Evolutionary conservation across 2,329 filamentous ascomycete species (phyloP).

Genomic region (Dactylellina drechsleri): DNA sequence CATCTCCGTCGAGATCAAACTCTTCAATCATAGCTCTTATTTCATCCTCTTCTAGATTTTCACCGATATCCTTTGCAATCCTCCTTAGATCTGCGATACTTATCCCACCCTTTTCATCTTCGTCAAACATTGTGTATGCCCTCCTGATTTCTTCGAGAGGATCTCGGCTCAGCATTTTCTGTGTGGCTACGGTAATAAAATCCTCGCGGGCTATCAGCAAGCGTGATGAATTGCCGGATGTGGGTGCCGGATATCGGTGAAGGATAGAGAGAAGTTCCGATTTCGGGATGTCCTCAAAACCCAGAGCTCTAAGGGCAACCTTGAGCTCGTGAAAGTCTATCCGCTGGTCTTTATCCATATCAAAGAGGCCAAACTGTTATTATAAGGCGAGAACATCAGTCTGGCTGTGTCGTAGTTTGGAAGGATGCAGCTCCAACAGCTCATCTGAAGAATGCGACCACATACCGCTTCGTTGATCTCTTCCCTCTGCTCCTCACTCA

Average conservation of each 20-base stretch:
- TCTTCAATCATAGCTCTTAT: slow-evolving; percentile 96
- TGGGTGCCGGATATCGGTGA: slow-evolving; percentile 28
- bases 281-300: slow-evolving; percentile 52
- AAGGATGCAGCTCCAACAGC: background rate
- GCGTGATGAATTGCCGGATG: slow-evolving; percentile 67
- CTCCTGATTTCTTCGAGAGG: slow-evolving; percentile 89
- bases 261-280: slow-evolving; percentile 37
- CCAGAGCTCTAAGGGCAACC: slow-evolving; percentile 56
- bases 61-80: slow-evolving; percentile 89
- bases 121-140: slow-evolving; percentile 93
- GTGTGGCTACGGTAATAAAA: slow-evolving; percentile 80
- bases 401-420: background rate
- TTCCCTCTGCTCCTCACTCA: slow-evolving; percentile 89
- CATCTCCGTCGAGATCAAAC: slow-evolving; percentile 93
- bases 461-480: slow-evolving; percentile 93
- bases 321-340: slow-evolving; percentile 99
- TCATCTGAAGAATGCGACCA: background rate
- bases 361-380: slow-evolving; percentile 86
- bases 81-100: slow-evolving; percentile 86
- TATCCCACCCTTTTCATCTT: slow-evolving; percentile 85
- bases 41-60: slow-evolving; percentile 92
- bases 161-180: slow-evolving; percentile 82
- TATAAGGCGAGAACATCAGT: background rate
- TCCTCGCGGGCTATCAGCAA: slow-evolving; percentile 77
- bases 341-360: slow-evolving; percentile 91